Evolutionary conservation across 164 flowering plant species (phyloP), one percentile per base, ranked within the genome.

Genomic region (Tetrastigma voinierianum): DNA sequence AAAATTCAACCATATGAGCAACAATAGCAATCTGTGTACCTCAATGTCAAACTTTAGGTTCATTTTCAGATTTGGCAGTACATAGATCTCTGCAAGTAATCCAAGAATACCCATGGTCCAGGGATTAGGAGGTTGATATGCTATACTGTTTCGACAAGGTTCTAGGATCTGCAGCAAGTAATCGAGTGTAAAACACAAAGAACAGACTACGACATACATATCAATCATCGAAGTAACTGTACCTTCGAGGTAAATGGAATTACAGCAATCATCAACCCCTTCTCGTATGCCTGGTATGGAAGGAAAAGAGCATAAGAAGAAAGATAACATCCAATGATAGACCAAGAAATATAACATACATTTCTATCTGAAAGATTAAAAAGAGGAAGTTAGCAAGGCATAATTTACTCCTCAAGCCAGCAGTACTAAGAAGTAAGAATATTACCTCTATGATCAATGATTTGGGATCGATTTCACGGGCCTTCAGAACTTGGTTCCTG

Each of bases 231-330:
- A 14, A 60, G 47, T n/a, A 24, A 57, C 15, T 53, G 64, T 81
- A 94, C 98, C 97, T 95, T 96, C 11, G 98, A 96, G 45, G 96
- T 92, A 76, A 96, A 96, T 46, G 99, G 99, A 72, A 96, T 86
- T 15, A 95, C 91, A 43, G 99, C 99, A 73, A 95, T 95, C 99
- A 95, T 95, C 74, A 86, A 71, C 6, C 99, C 99, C 64, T 83
- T 94, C 68, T 91, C 98, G 78, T 94, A 94, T 52, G 98, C 98
- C 98, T 94, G 82, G 43, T 15, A 58, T 4, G 55, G 47, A 56
- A 45, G n/a, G 46, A 57, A 55, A 46, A 21, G 66, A 62, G 14
- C 47, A 43, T 24, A 24, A 57, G 21, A 10, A 4, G 10, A 18
- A 20, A 32, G 40, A 49, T 16, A 17, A 64, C 45, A 51, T 11